phyloP scores from a whole-genome alignment of 257 asterid species.

The Penstemon davidsonii region DNA sequence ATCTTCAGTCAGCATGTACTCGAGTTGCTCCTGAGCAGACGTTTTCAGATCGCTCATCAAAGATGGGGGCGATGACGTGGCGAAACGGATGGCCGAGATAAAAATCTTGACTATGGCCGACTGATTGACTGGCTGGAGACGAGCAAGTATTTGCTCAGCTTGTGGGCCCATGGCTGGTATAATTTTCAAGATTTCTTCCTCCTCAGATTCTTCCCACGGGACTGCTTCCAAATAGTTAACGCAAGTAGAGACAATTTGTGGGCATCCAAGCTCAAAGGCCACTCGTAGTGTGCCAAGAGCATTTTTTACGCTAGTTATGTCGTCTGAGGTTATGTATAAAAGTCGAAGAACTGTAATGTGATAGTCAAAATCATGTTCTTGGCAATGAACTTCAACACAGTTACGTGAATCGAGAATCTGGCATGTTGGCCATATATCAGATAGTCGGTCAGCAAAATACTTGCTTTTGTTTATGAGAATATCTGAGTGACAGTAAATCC shows the following conservation, averaged over 20 bases:
- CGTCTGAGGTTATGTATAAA: conserved; percentile 49
- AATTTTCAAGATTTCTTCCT: conserved; percentile 75
- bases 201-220: conserved; percentile 96
- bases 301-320: conserved; percentile 58
- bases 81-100: conserved; percentile 61
- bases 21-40: conserved; percentile 89
- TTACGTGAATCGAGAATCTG: conserved; percentile 84
- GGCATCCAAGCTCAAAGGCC: conserved; percentile 74
- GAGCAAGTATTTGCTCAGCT: conserved; percentile 65
- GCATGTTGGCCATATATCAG: conserved; percentile 82
- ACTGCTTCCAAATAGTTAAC: conserved; percentile 83
- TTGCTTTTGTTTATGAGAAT: conserved; percentile 57
- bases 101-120: conserved; percentile 51
- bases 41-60: conserved; percentile 59
- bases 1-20: conserved; percentile 85
- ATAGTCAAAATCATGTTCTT: conserved; percentile 68
- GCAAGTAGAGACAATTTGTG: conserved; percentile 61
- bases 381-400: conserved; percentile 84
- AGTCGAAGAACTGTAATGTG: conserved; percentile 63
- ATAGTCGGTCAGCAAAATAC: conserved; percentile 75
- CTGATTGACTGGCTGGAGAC: conserved; percentile 73
- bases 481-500: conserved; percentile 79
- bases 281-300: conserved; percentile 70
- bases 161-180: conserved; percentile 72
- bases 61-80: conserved; percentile 65